Percentiles rank a stretch among this genome's conserved stretches.
phyloP scores from a whole-genome alignment of 441 rosid species.

The Gossypium gossypioides region DNA sequence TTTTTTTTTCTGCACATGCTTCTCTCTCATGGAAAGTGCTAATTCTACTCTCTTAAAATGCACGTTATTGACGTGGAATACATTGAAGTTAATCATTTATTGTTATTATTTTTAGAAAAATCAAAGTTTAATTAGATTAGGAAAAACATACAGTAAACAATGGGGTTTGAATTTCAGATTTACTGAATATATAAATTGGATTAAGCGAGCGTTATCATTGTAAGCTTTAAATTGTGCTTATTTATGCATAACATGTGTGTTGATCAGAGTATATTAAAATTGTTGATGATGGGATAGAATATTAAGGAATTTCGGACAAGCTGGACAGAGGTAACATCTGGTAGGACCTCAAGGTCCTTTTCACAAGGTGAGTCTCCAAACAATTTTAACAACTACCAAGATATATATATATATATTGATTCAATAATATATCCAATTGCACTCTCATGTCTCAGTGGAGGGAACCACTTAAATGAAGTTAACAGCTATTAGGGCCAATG shows the following conservation, averaged over 20 bases:
- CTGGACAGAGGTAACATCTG: not conserved
- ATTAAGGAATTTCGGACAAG: not conserved
- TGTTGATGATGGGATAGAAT: not conserved
- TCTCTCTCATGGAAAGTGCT: not conserved
- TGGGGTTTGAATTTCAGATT: not conserved
- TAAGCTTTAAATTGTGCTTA: not conserved
- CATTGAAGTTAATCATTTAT: not conserved
- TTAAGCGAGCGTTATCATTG: not conserved
- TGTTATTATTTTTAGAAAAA: not conserved
- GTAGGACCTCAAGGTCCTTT: constrained; percentile 3
- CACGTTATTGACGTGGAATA: not conserved
- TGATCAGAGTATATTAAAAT: not conserved
- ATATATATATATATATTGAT: not conserved
- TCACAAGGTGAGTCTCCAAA: not conserved
- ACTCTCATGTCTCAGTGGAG: not conserved
- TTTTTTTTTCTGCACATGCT: constrained; percentile 10
- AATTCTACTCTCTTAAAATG: not conserved
- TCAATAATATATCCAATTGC: not conserved
- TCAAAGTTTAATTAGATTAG: not conserved
- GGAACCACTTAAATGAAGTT: not conserved
- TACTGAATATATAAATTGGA: not conserved
- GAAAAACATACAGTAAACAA: not conserved
- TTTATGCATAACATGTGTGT: not conserved
- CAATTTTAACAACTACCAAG: not conserved
- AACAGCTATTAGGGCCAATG: not conserved